Conservation (phyloP, 495 filamentous ascomycete genomes). For the Xylaria sp. region DNA sequence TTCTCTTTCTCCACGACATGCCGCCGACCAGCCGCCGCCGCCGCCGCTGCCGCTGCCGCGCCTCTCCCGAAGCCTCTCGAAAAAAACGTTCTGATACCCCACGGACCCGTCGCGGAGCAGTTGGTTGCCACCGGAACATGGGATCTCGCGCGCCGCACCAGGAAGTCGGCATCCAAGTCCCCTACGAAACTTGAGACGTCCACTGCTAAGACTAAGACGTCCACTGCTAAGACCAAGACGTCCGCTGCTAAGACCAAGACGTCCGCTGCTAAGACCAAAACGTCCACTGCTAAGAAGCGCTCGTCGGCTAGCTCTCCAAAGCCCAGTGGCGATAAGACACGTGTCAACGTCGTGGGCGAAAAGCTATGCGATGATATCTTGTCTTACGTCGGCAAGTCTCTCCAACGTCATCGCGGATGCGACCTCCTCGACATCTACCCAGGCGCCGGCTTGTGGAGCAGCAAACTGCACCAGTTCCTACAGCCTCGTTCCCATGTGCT, state of each 20-base stretch:
- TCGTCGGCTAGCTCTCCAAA: not conserved
- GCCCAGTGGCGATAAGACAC: slow-evolving; percentile 33
- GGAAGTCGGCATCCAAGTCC: too few relatives aligned
- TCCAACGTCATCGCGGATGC: slow-evolving; percentile 69
- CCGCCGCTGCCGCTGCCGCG: not conserved
- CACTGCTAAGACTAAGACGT: too few relatives aligned
- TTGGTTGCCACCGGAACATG: slow-evolving; percentile 33
- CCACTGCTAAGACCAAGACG: too few relatives aligned
- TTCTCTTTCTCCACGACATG: slow-evolving; percentile 14
- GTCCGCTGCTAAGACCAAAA: too few relatives aligned
- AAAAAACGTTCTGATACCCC: not conserved
- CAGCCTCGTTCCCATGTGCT: slow-evolving; percentile 81
- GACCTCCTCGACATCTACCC: slow-evolving; percentile 89
- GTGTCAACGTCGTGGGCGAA: slow-evolving; percentile 64
- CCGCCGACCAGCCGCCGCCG: not conserved
- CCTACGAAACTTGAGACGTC: too few relatives aligned
- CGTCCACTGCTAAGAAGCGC: slow-evolving; percentile 4
- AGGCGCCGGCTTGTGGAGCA: slow-evolving; percentile 75
- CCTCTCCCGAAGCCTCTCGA: slow-evolving; percentile 22
- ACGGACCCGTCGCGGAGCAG: slow-evolving; percentile 30
- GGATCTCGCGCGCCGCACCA: too few relatives aligned
- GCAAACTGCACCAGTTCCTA: slow-evolving; percentile 73
- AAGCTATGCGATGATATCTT: slow-evolving; percentile 60
- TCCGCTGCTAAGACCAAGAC: too few relatives aligned
- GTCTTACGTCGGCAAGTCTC: slow-evolving; percentile 50